Conservation (phyloP, 2,329 filamentous ascomycete species). For the Eutypa lata region DNA sequence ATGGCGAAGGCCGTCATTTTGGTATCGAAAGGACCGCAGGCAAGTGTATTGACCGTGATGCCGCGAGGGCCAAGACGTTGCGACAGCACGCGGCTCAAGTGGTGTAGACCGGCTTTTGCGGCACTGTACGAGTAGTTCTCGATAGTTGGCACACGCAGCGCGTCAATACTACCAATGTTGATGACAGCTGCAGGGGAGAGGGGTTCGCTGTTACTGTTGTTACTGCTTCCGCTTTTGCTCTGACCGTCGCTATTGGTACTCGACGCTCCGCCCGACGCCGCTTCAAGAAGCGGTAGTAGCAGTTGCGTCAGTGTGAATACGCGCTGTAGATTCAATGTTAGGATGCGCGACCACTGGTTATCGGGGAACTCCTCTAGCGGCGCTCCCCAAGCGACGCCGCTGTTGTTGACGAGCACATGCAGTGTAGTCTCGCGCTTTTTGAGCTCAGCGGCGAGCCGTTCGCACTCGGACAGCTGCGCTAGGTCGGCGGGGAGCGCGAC, state of each 20-base stretch:
- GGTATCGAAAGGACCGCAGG: slow-evolving; percentile 67
- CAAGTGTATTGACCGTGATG: slow-evolving; percentile 65
- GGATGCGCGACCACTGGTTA: slow-evolving; percentile 53
- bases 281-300: slow-evolving; percentile 56
- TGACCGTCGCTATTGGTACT: slow-evolving; percentile 14
- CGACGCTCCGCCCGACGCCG: slow-evolving; percentile 25
- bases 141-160: slow-evolving; percentile 54
- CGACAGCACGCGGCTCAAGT: slow-evolving; percentile 58
- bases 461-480: slow-evolving; percentile 55
- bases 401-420: slow-evolving; percentile 65
- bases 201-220: background rate
- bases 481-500: slow-evolving; percentile 60
- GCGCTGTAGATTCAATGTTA: slow-evolving; percentile 65
- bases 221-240: background rate
- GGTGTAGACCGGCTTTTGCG: slow-evolving; percentile 63
- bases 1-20: slow-evolving; percentile 67
- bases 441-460: slow-evolving; percentile 50
- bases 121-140: slow-evolving; percentile 60
- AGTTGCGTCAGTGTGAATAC: slow-evolving; percentile 66
- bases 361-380: slow-evolving; percentile 58
- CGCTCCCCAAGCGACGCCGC: slow-evolving; percentile 63
- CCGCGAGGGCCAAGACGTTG: slow-evolving; percentile 56
- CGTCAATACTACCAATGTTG: slow-evolving; percentile 64
- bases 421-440: slow-evolving; percentile 47
- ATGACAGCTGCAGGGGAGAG: slow-evolving; percentile 55